Conservation (phyloP, 164 flowering plant genomes). For the grape (Vitis vinifera) region ASM3070453v1 NC_081812.1:19219501-19220000, state of each 20-base stretch:
- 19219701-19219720: conserved; percentile 48
- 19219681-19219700: conserved; percentile 25
- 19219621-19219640: conserved; percentile 10
- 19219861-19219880: conserved; percentile 45
- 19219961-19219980: conserved; percentile 37
- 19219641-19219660: conserved; percentile 6
- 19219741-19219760: conserved; percentile 27
- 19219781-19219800: conserved; percentile 54
- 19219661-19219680: not conserved
- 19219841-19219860: conserved; percentile 32
- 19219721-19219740: conserved; percentile 38
- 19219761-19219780: conserved; percentile 47
- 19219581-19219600: conserved; percentile 1
- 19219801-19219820: conserved; percentile 59
- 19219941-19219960: conserved; percentile 52
- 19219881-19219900: conserved; percentile 49
- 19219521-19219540: not conserved
- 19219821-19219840: conserved; percentile 53
- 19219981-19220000: conserved; percentile 56
- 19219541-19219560: not conserved
- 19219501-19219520: not conserved
- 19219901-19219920: conserved; percentile 43
- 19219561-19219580: not conserved
- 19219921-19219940: conserved; percentile 46
- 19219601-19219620: not conserved